Evolutionary conservation across 2,329 filamentous ascomycete species (phyloP).

Genomic region (Esteya vermicola): DNA sequence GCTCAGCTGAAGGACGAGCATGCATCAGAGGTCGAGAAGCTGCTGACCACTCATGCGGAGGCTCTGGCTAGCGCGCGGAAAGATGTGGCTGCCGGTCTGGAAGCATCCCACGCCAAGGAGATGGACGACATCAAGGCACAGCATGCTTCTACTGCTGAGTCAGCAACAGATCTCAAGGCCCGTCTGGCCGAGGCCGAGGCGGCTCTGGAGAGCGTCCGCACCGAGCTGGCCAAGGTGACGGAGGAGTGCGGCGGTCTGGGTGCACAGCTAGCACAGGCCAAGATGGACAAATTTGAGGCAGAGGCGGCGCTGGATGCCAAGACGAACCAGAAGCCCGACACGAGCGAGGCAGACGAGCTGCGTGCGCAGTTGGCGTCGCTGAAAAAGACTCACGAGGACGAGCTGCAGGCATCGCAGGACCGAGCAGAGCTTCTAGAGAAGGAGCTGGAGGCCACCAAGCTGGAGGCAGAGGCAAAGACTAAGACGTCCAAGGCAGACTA

Average conservation of each 20-base stretch:
- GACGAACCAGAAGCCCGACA: constrained; percentile 42
- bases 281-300: constrained; percentile 45
- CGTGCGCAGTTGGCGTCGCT: constrained; percentile 33
- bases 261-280: constrained; percentile 40
- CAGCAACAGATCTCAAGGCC: constrained; percentile 25
- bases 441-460: constrained; percentile 18
- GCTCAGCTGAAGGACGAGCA: constrained; percentile 25
- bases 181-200: constrained; percentile 23
- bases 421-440: constrained; percentile 23
- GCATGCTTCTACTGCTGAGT: constrained; percentile 20
- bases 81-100: constrained; percentile 26
- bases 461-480: constrained; percentile 25
- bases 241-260: constrained; percentile 34
- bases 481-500: constrained; percentile 47
- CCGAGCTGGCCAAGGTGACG: constrained; percentile 27
- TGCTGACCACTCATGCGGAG: constrained; percentile 26
- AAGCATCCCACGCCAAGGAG: constrained; percentile 19
- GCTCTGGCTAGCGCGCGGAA: constrained; percentile 30
- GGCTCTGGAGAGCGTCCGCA: constrained; percentile 14
- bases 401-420: constrained; percentile 16
- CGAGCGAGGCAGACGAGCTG: constrained; percentile 36
- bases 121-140: constrained; percentile 23
- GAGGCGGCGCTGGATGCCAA: constrained; percentile 46
- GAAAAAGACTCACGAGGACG: constrained; percentile 25
- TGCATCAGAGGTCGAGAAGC: constrained; percentile 30